These are phyloP conservation scores for Castanea mollissima DNA, from an alignment of 306 rosid species.

Conservation along the genomic window DNA sequence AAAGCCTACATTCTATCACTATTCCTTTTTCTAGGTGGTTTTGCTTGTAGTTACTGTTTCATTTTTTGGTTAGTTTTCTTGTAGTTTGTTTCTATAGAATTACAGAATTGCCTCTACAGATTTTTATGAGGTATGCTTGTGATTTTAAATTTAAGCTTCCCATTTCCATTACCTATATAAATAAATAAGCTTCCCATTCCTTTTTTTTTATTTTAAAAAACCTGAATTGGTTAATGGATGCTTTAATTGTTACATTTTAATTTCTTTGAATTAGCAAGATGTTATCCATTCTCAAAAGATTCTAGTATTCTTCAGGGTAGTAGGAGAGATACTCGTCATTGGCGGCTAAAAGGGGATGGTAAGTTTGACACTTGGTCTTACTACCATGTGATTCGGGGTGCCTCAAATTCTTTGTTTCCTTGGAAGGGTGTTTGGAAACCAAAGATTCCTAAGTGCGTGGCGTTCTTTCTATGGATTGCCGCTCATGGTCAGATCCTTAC, in stretches of 20 bases:
- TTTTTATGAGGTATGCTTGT: neutral
- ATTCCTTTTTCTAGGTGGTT: neutral
- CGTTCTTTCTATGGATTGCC: too few relatives aligned
- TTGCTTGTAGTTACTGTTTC: neutral
- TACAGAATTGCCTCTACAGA: neutral
- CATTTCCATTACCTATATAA: neutral
- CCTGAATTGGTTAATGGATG: too few relatives aligned
- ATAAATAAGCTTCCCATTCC: neutral
- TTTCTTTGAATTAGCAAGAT: neutral
- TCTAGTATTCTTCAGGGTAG: neutral
- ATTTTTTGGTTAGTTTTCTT: neutral
- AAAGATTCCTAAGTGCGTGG: too few relatives aligned
- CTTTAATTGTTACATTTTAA: neutral
- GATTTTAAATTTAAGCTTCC: neutral
- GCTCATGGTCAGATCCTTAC: too few relatives aligned
- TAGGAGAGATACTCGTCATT: too few relatives aligned
- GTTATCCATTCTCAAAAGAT: neutral
- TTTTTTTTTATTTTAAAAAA: too few relatives aligned
- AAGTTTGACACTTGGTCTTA: too few relatives aligned
- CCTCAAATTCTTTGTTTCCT: too few relatives aligned
- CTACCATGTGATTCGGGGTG: too few relatives aligned
- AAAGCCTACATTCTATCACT: neutral
- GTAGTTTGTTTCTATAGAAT: neutral
- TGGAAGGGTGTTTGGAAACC: too few relatives aligned
- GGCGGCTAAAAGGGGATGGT: too few relatives aligned